Evolutionary conservation across 768 basidiomycete genomes (phyloP), one percentile per base, ranked within the genome.

Genomic region (Auricularia auricula-judae): DNA sequence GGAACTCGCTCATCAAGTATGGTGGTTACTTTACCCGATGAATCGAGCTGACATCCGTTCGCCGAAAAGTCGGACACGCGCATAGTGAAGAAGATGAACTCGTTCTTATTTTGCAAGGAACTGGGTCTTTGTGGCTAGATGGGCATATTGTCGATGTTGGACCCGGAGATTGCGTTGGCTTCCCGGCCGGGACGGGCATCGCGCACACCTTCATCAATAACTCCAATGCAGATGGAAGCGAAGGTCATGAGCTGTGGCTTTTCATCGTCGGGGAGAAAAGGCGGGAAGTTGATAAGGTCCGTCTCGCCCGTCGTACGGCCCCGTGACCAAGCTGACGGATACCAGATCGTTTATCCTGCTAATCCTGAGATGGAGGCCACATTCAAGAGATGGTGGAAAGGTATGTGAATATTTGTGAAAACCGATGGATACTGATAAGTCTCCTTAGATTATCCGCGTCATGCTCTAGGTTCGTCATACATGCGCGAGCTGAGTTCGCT

Each of bases 121-220:
- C 35, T 23, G 68, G 66, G 5, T 35, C 65, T 3, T 53, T 69
- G 5, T 69, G 68, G 68, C 47, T 69, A 11, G 66, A 69, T 63
- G 68, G 68, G 10, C 29, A 68, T 53, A 65, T 67, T 2, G 21
- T 62, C n/a, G 60, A 58, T 1, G 64, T 69, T 23, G 43, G 64
- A 29, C 64, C 66, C 4, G 68, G 68, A 4, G 68, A 69, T 44
- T 68, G 64, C 34, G 54, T 69, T 39, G 68, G 67, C 2, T 69
- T 69, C 54, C 66, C 67, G 7, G 63, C 63, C 10, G 68, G 68
- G 10, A 69, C 68, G 16, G 68, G 68, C 34, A 65, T 66, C 58
- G 66, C 67, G 5, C 68, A 69, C 44, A 64, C 33, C 18, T 66
- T 69, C 62, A 69, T 69, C 54, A 69, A 69, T 61, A 66, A 69